Conservation (phyloP, 202 grass and related monocot genomes). For the Digitaria exilis region DNA sequence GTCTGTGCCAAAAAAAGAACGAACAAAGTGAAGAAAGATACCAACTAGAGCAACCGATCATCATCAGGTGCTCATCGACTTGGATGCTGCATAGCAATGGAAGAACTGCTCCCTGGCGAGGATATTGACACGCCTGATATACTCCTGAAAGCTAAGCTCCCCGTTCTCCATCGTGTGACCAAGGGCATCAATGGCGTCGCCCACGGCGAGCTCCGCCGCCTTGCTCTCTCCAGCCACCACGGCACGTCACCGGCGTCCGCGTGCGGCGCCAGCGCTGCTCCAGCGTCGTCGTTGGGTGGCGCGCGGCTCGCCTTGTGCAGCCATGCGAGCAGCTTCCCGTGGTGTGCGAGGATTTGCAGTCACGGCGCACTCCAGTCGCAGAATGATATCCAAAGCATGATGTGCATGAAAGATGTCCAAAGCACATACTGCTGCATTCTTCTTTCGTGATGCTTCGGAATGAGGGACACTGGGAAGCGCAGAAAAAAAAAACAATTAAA, state of each 20-base stretch:
- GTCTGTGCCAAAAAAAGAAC: too few relatives aligned
- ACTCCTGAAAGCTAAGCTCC: conserved; percentile 8
- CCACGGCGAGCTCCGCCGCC: conserved; percentile 42
- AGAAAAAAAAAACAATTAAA: too few relatives aligned
- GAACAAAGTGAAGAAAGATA: background rate
- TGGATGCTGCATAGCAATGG: conserved; percentile 3
- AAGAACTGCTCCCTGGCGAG: conserved; percentile 48
- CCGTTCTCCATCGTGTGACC: conserved; percentile 30
- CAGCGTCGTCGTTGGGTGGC: too few relatives aligned
- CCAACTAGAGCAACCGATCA: background rate
- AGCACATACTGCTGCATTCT: too few relatives aligned
- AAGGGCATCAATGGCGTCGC: conserved; percentile 42
- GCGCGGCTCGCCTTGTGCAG: background rate
- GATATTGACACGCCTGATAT: conserved; percentile 43
- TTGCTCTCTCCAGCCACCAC: conserved; percentile 35
- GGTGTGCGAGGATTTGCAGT: conserved; percentile 13
- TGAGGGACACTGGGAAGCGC: too few relatives aligned
- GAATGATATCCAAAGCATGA: too few relatives aligned
- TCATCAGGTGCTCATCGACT: background rate
- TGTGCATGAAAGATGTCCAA: too few relatives aligned
- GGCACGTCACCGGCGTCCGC: background rate
- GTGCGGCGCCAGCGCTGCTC: background rate
- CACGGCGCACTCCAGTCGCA: conserved; percentile 12
- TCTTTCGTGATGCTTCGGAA: too few relatives aligned
- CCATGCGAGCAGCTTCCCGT: conserved; percentile 24